These are phyloP conservation scores for Leccinellum albellum DNA, from an alignment of 768 basidiomycete genomes.

Conservation along the genomic window DNA sequence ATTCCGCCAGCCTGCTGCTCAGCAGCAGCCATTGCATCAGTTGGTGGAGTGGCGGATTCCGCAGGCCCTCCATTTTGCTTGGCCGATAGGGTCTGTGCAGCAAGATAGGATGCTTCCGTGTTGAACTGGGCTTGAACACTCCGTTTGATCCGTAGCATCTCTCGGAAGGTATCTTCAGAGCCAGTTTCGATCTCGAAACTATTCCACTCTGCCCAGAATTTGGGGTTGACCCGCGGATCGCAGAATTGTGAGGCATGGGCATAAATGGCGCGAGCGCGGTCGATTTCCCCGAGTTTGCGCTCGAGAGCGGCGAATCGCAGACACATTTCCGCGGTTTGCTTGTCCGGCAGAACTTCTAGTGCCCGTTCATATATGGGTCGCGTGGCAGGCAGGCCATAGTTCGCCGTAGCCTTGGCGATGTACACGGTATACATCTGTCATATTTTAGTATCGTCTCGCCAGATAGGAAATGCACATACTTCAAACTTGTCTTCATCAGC, in stretches of 20 bases:
- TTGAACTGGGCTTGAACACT: constrained; percentile 99
- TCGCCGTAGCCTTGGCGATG: constrained; percentile 93
- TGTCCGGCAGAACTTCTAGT: constrained; percentile 87
- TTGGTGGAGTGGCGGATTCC: constrained; percentile 39
- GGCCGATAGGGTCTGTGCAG: constrained; percentile 81
- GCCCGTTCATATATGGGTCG: constrained; percentile 95
- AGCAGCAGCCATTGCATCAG: constrained; percentile 86
- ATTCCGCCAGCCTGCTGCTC: constrained; percentile 58
- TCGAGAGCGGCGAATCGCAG: constrained; percentile 93
- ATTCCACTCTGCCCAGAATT: constrained; percentile 98
- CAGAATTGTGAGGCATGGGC: constrained; percentile 99
- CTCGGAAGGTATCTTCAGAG: constrained; percentile 96
- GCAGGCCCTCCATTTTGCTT: constrained; percentile 49
- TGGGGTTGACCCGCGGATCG: constrained; percentile 86
- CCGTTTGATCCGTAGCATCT: constrained; percentile 93
- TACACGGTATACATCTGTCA: constrained; percentile 91
- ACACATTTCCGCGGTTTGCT: constrained; percentile 96
- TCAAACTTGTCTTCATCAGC: constrained; percentile 92
- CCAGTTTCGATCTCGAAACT: constrained; percentile 97
- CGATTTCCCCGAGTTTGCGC: constrained; percentile 97
- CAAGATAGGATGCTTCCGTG: constrained; percentile 90
- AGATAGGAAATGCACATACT: constrained; percentile 41
- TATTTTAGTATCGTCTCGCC: constrained; percentile 2
- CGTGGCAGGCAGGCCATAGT: constrained; percentile 94
- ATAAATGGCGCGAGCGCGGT: constrained; percentile 93